phyloP scores from a whole-genome alignment of 73 alveolate species.

The Symbiodinium natans region DNA sequence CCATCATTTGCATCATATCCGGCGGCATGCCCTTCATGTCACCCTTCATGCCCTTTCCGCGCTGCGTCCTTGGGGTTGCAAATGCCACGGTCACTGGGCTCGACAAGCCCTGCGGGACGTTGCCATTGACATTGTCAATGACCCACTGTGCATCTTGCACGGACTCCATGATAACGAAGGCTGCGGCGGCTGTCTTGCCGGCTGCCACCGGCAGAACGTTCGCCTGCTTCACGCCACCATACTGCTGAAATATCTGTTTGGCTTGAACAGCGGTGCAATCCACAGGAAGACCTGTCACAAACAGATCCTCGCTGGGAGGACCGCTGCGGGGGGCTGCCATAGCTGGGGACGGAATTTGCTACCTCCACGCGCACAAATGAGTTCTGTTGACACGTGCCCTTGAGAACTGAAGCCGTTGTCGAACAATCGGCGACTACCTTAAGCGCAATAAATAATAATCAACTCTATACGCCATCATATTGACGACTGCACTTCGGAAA shows the following conservation, averaged over 20 bases:
- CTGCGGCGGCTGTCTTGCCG: slow-evolving; percentile 62
- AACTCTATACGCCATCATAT: too few relatives aligned
- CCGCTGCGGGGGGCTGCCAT: not conserved
- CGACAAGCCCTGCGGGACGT: slow-evolving; percentile 56
- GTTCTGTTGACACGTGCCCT: not conserved
- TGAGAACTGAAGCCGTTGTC: too few relatives aligned
- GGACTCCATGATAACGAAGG: slow-evolving; percentile 57
- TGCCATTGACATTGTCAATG: slow-evolving; percentile 58
- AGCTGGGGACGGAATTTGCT: too few relatives aligned
- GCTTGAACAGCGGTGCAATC: not conserved
- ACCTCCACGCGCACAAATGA: not conserved
- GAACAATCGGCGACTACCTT: too few relatives aligned
- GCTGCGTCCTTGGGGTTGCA: slow-evolving; percentile 55
- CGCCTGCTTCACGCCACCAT: slow-evolving; percentile 60
- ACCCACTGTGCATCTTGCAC: slow-evolving; percentile 73
- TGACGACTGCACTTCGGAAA: too few relatives aligned
- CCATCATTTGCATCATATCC: not conserved
- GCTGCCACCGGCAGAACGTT: slow-evolving; percentile 52
- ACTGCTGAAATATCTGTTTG: slow-evolving; percentile 46
- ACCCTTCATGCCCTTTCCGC: not conserved
- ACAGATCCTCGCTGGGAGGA: slow-evolving; percentile 66
- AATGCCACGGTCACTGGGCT: slow-evolving; percentile 50
- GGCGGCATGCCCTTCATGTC: not conserved
- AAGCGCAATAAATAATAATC: too few relatives aligned
- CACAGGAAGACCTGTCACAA: slow-evolving; percentile 67